These are phyloP conservation scores for Saraca asoca DNA, from an alignment of 331 rosid genomes.

Conservation along the genomic window DNA sequence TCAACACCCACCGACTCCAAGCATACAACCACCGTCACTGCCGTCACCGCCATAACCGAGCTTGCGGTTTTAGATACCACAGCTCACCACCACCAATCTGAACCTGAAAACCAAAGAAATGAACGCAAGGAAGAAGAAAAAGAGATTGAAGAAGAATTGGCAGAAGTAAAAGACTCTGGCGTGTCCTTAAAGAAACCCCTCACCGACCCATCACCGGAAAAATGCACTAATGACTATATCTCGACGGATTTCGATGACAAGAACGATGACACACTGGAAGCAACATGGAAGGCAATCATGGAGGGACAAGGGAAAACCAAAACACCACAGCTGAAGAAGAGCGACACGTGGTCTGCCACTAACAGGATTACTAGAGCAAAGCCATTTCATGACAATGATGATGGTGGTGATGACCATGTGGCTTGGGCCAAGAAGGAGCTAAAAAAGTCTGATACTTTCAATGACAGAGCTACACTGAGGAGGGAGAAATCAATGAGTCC, in stretches of 20 bases:
- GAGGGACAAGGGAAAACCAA: constrained; percentile 51
- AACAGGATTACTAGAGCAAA: constrained; percentile 44
- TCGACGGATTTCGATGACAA: constrained; percentile 15
- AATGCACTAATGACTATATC: constrained; percentile 11
- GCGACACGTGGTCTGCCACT: constrained; percentile 64
- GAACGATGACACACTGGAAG: constrained; percentile 48
- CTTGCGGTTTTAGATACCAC: constrained; percentile 1
- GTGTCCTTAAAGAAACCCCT: constrained; percentile 22
- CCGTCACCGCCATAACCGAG: not conserved
- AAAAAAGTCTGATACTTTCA: constrained; percentile 70
- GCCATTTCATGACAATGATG: constrained; percentile 25
- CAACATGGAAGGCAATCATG: constrained; percentile 76
- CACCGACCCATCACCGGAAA: constrained; percentile 19
- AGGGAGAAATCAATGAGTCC: constrained; percentile 72
- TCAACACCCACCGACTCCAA: constrained; percentile 31
- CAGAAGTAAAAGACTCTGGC: constrained; percentile 12
- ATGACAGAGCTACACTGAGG: constrained; percentile 48
- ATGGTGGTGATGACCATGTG: constrained; percentile 49
- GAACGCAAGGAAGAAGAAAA: constrained; percentile 35
- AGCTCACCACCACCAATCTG: constrained; percentile 1
- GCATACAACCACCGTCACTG: not conserved
- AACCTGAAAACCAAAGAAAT: constrained; percentile 27
- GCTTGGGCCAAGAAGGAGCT: constrained; percentile 66
- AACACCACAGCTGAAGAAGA: constrained; percentile 61
- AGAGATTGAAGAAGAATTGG: constrained; percentile 21